A percentile compares a stretch with the other conserved stretches of the same genome.
Conservation (phyloP, 176 grass and related monocot species). For the Triticum urartu region DNA sequence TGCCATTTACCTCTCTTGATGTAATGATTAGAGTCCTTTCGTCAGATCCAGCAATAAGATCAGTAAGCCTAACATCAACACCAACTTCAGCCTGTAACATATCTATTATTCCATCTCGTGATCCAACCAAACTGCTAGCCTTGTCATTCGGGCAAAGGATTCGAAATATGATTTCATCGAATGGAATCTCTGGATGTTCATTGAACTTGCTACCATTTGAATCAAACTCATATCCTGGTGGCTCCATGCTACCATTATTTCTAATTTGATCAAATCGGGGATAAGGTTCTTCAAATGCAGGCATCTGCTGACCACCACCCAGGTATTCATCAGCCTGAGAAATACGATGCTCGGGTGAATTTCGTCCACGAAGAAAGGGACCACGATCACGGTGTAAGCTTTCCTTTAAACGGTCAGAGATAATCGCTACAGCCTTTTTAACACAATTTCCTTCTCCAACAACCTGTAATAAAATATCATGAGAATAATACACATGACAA, state of each 20-base stretch:
- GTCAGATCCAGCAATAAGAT: conserved; percentile 69
- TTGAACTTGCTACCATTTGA: conserved; percentile 64
- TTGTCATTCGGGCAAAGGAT: conserved; percentile 95
- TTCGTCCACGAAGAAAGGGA: conserved; percentile 57
- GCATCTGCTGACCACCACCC: conserved; percentile 45
- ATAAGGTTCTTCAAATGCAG: conserved; percentile 59
- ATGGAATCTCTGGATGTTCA: conserved; percentile 50
- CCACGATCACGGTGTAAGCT: conserved; percentile 93
- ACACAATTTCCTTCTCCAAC: conserved; percentile 84
- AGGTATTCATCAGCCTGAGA: conserved; percentile 65
- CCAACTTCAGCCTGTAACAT: conserved; percentile 80
- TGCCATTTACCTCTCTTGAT: conserved; percentile 78
- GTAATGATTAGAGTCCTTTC: conserved; percentile 75
- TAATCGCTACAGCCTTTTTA: conserved; percentile 76
- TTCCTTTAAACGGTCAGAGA: conserved; percentile 89
- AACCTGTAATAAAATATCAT: conserved; percentile 51
- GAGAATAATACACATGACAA: background rate
- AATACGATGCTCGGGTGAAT: conserved; percentile 68
- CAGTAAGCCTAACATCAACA: conserved; percentile 79
- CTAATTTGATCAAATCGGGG: conserved; percentile 49
- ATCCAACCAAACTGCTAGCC: conserved; percentile 59
- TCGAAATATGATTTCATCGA: conserved; percentile 79
- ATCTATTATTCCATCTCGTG: conserved; percentile 69
- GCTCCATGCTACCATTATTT: conserved; percentile 58
- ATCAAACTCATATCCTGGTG: conserved; percentile 71